Evolutionary conservation across 495 filamentous ascomycete genomes (phyloP).

Genomic region (Stereocaulon alpinum): DNA sequence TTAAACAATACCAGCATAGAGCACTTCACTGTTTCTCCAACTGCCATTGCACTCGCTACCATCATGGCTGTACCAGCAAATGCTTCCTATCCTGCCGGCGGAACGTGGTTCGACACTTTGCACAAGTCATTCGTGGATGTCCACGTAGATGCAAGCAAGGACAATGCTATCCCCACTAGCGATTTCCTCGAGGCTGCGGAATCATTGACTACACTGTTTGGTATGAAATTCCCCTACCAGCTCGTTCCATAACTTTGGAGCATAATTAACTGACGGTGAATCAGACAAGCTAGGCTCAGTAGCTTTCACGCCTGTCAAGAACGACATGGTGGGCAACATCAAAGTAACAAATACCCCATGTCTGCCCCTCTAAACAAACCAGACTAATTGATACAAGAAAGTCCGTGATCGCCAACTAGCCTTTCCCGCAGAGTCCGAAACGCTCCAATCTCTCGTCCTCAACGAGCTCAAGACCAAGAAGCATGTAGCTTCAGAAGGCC

Average conservation of each 20-base stretch:
- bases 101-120: constrained; percentile 75
- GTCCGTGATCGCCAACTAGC: constrained; percentile 71
- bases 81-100: constrained; percentile 42
- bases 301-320: constrained; percentile 81
- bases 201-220: constrained; percentile 74
- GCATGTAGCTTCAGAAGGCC: constrained; percentile 75
- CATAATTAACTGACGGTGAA: background rate
- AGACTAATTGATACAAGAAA: constrained; percentile 48
- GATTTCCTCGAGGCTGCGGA: constrained; percentile 91
- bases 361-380: background rate
- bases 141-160: constrained; percentile 56
- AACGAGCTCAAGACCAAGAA: constrained; percentile 84
- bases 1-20: background rate
- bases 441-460: constrained; percentile 68
- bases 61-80: constrained; percentile 20
- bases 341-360: constrained; percentile 46
- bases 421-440: constrained; percentile 64
- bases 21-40: background rate
- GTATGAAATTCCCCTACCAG: constrained; percentile 35
- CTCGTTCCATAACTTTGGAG: background rate
- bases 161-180: constrained; percentile 66
- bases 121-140: constrained; percentile 77
- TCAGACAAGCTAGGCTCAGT: constrained; percentile 70
- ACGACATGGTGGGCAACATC: constrained; percentile 82
- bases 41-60: background rate